Evolutionary conservation across 768 basidiomycete species (phyloP), one percentile per base, ranked within the genome.

Genomic region (Roridomyces roridus): DNA sequence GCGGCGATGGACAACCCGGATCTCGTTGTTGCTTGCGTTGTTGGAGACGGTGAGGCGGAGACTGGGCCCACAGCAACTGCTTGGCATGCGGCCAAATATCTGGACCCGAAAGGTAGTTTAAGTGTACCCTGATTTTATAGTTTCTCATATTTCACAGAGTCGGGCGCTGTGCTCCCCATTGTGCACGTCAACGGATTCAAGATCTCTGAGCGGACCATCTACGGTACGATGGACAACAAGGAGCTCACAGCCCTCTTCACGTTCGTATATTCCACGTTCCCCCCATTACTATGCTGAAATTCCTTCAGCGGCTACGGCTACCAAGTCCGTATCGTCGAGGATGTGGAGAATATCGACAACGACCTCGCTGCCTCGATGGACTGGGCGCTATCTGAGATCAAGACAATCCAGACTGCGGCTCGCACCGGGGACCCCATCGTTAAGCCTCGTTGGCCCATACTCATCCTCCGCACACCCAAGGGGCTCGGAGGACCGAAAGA

Each of bases 1-100:
- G 87, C 91, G 23, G 86, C 92, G 63, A 94, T 96, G 91, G 94
- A 97, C 70, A 88, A 92, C 60, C 94, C 93, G 8, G 81, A 95
- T 67, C 85, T 94, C 17, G 82, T 96, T 64, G 85, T 89, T 18
- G 81, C 87, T 44, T 92, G 89, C 57, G 80, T 96, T 28, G 75
- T 96, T n/a, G 94, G 94, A 21, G 93, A 95, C 58, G 94, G 93
- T 25, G 94, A 96, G 73, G 86, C 88, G 5, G 90, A 92, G 70
- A 87, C 87, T 4, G 90, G 90, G 5, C 89, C 89, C 0, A 91
- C 91, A 34, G 89, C 90, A 6, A 77, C 85, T 15, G 88, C 89
- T 18, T 95, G 92, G 91, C 92, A 94, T 65, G 88, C 82, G 6
- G 88, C 80, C 84, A 95, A 97, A 77, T 97, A 89, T 68, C 85